Percentiles rank a stretch among this genome's conserved stretches.
Evolutionary conservation across 805 yeast species (phyloP).

Genomic region (Wilhelminamyces savonicus): DNA sequence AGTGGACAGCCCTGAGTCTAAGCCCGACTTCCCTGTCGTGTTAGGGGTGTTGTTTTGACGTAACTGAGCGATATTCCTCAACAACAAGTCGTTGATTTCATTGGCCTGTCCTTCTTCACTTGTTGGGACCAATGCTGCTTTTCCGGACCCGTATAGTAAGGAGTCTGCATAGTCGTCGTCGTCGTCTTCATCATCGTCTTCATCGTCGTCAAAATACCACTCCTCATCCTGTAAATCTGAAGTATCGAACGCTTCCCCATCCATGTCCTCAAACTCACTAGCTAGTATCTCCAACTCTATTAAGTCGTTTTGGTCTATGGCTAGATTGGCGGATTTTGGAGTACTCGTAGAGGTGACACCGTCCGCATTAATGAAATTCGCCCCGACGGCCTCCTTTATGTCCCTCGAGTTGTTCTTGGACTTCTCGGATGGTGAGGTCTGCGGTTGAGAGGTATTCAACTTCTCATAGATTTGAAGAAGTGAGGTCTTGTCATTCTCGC

Average conservation of each 20-base stretch:
- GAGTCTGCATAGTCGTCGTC: conserved; percentile 27
- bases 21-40: background rate
- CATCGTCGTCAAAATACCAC: conserved; percentile 11
- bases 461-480: no score
- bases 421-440: no score
- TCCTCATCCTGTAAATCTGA: background rate
- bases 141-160: conserved; percentile 14
- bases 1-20: no score
- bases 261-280: conserved; percentile 32
- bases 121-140: no score
- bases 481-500: conserved; percentile 23
- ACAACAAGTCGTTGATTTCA: conserved; percentile 20
- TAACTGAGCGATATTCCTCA: conserved; percentile 33
- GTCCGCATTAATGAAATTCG: background rate
- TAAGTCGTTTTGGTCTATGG: conserved; percentile 40
- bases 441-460: no score
- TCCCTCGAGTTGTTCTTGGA: conserved; percentile 6
- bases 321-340: conserved; percentile 7
- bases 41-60: no score
- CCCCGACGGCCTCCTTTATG: conserved; percentile 1
- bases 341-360: conserved; percentile 5
- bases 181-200: conserved; percentile 12
- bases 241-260: conserved; percentile 16
- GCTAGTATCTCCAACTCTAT: conserved; percentile 51
- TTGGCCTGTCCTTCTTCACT: no score